These are phyloP conservation scores for Pleurotus citrinopileatus DNA, from an alignment of 768 basidiomycete species.

Conservation along the genomic window DNA sequence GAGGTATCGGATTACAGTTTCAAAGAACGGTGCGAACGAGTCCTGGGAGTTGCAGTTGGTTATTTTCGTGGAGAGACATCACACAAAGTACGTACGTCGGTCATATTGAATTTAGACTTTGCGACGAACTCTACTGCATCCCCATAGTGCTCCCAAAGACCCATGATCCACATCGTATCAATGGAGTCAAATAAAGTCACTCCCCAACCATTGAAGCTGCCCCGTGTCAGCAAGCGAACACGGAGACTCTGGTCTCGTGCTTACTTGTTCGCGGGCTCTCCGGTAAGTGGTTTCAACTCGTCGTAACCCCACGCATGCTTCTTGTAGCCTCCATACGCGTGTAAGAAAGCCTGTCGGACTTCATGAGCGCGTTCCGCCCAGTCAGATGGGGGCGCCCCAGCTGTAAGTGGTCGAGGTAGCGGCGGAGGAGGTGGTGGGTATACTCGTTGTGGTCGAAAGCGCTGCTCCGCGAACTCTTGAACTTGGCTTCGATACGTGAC, in stretches of 20 bases:
- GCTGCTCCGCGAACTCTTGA: background rate
- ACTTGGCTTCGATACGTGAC: background rate
- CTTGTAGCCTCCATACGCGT: conserved; percentile 69
- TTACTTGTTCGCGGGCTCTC: conserved; percentile 42
- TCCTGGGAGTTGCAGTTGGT: background rate
- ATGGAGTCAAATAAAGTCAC: conserved; percentile 74
- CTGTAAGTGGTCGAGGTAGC: background rate
- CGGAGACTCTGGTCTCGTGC: conserved; percentile 15
- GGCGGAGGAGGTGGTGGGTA: conserved; percentile 3
- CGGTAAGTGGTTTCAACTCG: conserved; percentile 54
- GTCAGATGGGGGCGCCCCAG: conserved; percentile 22
- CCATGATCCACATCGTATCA: conserved; percentile 84
- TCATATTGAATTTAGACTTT: conserved; percentile 40
- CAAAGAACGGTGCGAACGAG: conserved; percentile 55
- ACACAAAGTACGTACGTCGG: conserved; percentile 25
- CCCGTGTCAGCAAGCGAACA: background rate
- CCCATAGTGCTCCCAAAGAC: conserved; percentile 59
- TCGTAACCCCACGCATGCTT: conserved; percentile 61
- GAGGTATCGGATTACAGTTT: conserved; percentile 82
- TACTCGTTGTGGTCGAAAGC: background rate
- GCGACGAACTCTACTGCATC: conserved; percentile 53
- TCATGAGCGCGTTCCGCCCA: conserved; percentile 55
- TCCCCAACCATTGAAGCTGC: conserved; percentile 74
- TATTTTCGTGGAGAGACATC: conserved; percentile 6
- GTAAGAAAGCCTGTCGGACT: conserved; percentile 61